Base-by-base conservation (phyloP, 495 filamentous ascomycete genomes). In the Chaetomium cochliodes region DNA sequence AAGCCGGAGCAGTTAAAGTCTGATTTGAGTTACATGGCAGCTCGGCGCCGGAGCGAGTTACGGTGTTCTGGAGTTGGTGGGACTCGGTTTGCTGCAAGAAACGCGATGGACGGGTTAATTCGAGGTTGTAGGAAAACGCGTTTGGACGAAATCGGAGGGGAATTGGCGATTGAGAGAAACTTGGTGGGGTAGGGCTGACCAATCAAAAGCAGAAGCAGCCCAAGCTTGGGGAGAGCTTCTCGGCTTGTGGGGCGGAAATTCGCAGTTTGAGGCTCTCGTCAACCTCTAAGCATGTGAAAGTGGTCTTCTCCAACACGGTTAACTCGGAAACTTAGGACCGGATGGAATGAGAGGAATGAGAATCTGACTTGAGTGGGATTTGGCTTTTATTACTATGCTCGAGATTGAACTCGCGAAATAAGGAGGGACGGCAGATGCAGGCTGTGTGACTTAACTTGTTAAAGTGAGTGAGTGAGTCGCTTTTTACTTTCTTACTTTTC, bases 211-310 rank as follows among this genome's bases (percentile, higher is more conserved):
- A 1, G 42, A 8, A 39, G 50, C 37, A 28, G 18, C 23, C 62
- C 2, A 25, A 30, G 26, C 52, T 33, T 33, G 26, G 25, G 16
- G 16, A 25, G n/a, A 42, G 54, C 30, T 52, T 52, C 23, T 15
- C 20, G 13, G 6, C 33, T 37, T 37, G 33, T 33, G 51, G 51
- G 26, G 25, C 46, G 5, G n/a, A 66, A 47, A 61, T 62, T 63
- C 60, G 16, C 39, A 42, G 50, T 49, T 49, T 39, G 41, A 57
- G 64, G 58, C 64, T 58, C 23, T 8, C 18, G 12, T 37, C 33
- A 9, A 18, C 37, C 46, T 44, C 58, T 37, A 62, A 16, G 30
- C 26, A 42, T 50, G 39, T 30, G 23, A 46, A 54, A 49, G 11
- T 50, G 12, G 1, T 6, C 20, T 51, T 20, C 46, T 50, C 46